Evolutionary conservation across 2,329 filamentous ascomycete genomes (phyloP), one percentile per base, ranked within the genome.

Genomic region (Nothophaeocryptopus gaeumannii): DNA sequence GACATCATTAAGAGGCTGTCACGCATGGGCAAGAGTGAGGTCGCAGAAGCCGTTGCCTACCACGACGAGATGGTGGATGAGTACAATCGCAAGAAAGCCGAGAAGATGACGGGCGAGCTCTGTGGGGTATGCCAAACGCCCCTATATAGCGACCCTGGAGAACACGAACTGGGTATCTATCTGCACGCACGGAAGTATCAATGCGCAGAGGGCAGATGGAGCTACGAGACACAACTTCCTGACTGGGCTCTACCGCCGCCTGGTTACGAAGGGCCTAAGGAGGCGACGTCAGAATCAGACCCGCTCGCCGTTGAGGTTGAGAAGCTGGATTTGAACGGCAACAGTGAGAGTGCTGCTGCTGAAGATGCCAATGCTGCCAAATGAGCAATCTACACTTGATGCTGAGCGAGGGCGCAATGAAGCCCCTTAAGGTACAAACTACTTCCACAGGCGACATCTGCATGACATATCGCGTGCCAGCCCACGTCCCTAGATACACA

Each of bases 21-120:
- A 30, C 82, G 84, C 30, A 96, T 99, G 89, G 93, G 93, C 58
- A 97, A 97, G 70, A 85, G 90, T 12, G 91, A 99, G 61, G 83
- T 92, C 8, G 89, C 92, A 1, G 86, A 95, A 63, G 90, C 93
- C 0, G 85, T 95, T 13, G 88, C 89, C 1, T 97, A 96, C 71
- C 88, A 96, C 66, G 89, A 96, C 65, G 89, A 93, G 61, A 91
- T 96, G 82, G 85, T 96, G 33, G 86, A 91, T 59, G 79, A 86
- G 47, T 97, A 97, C 69, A 83, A 96, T 66, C 89, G 91, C 71
- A 83, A 85, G 62, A 91, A 92, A 62, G 92, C 91, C 1, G 93
- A 99, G 75, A 91, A 89, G 68, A 86, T 97, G 79, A 95, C 91
- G 1, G 93, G 93, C 10, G 77, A 90, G 63, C 73, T 82, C 12